These are phyloP conservation scores for Beauveria brongniartii DNA, from an alignment of 2,329 filamentous ascomycete species.

Conservation along the genomic window DNA sequence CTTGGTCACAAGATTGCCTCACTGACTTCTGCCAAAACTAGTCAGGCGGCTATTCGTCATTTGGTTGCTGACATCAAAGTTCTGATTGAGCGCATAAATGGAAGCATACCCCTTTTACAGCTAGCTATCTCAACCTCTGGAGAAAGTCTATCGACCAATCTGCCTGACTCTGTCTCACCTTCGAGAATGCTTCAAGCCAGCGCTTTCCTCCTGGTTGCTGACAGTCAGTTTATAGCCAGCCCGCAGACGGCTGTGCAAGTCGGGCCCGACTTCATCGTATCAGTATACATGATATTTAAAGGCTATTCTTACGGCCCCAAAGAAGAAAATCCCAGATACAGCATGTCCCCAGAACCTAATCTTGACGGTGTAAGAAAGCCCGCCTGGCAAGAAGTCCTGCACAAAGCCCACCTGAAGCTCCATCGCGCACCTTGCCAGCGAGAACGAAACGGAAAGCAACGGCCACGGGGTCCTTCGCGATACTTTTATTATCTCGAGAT, in stretches of 20 bases:
- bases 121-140: slow-evolving; percentile 92
- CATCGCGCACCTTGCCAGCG: slow-evolving; percentile 51
- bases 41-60: slow-evolving; percentile 20
- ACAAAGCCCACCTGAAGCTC: slow-evolving; percentile 81
- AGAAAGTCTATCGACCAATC: slow-evolving; percentile 70
- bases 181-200: slow-evolving; percentile 88
- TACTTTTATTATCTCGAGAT: slow-evolving; percentile 78
- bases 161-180: slow-evolving; percentile 79
- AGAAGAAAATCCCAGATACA: background rate
- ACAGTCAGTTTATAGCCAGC: slow-evolving; percentile 68
- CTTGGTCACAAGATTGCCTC: slow-evolving; percentile 68
- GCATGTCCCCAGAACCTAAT: background rate
- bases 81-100: slow-evolving; percentile 73
- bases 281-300: slow-evolving; percentile 90
- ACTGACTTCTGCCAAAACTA: slow-evolving; percentile 57
- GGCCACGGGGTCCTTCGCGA: slow-evolving; percentile 14
- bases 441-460: background rate
- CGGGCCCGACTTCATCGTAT: slow-evolving; percentile 77
- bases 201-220: slow-evolving; percentile 78
- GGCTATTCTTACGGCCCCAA: slow-evolving; percentile 51
- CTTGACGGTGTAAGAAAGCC: slow-evolving; percentile 44
- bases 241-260: slow-evolving; percentile 65
- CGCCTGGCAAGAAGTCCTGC: slow-evolving; percentile 93
- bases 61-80: slow-evolving; percentile 62
- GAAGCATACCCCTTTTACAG: slow-evolving; percentile 85